A percentile compares a stretch with the other conserved stretches of the same genome.
These are phyloP conservation scores for Hansenula anomala DNA, from an alignment of 1,139 yeast genomes.

Conservation along the genomic window DNA sequence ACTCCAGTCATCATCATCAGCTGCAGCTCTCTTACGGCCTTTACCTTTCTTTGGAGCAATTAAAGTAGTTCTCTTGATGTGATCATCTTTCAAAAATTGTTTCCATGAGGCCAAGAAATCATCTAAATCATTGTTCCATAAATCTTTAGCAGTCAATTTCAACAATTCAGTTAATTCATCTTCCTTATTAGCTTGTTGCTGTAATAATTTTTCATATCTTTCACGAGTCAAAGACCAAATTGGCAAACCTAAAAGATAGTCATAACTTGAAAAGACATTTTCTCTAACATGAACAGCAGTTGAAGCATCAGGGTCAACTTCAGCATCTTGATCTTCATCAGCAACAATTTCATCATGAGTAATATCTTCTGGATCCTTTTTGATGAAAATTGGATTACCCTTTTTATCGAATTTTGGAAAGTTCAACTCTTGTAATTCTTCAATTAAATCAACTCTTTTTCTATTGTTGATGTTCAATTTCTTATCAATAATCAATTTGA, in stretches of 20 bases:
- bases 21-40: constrained; percentile 24
- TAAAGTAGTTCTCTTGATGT: constrained; percentile 29
- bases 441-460: constrained; percentile 59
- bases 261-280: constrained; percentile 52
- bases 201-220: constrained; percentile 73
- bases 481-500: constrained; percentile 81
- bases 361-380: constrained; percentile 29
- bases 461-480: constrained; percentile 69
- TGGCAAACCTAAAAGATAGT: constrained; percentile 80
- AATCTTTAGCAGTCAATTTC: constrained; percentile 72
- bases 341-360: constrained; percentile 28
- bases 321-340: constrained; percentile 32
- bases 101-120: constrained; percentile 65
- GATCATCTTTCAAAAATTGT: constrained; percentile 53
- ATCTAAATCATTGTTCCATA: constrained; percentile 84
- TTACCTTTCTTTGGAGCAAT: constrained; percentile 24
- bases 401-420: constrained; percentile 75
- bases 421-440: constrained; percentile 53
- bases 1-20: constrained; percentile 24
- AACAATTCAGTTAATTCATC: constrained; percentile 64
- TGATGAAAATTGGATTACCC: constrained; percentile 51
- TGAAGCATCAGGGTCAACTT: constrained; percentile 26
- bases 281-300: constrained; percentile 27
- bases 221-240: constrained; percentile 92
- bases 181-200: constrained; percentile 70